A percentile compares a stretch with the other conserved stretches of the same genome.
Evolutionary conservation across 176 grass and related monocot genomes (phyloP).

Genomic region (Aegilops speltoides): DNA sequence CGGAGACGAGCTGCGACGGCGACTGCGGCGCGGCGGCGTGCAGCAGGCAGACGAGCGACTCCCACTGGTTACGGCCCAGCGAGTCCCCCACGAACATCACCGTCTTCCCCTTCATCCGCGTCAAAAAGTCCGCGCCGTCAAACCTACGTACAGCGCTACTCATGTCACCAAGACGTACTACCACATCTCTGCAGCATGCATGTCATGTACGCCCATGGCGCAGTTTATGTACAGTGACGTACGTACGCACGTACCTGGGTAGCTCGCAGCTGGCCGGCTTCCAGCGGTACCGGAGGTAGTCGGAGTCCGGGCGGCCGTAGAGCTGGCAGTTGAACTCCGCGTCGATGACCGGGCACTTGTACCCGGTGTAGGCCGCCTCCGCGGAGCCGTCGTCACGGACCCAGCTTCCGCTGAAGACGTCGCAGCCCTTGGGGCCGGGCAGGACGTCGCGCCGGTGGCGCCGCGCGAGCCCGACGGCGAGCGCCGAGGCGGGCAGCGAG

Average conservation of each 20-base stretch:
- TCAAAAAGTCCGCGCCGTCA: conserved; percentile 70
- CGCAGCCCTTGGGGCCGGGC: conserved; percentile 38
- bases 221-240: background rate
- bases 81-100: conserved; percentile 98
- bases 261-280: conserved; percentile 71
- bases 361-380: conserved; percentile 58
- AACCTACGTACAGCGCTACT: conserved; percentile 36
- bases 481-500: conserved; percentile 27
- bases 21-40: conserved; percentile 67
- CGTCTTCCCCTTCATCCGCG: conserved; percentile 79
- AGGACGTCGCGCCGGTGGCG: conserved; percentile 34
- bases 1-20: conserved; percentile 54
- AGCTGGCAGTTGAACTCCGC: conserved; percentile 92
- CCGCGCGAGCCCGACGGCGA: conserved; percentile 15
- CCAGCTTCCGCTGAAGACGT: conserved; percentile 82
- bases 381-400: conserved; percentile 43
- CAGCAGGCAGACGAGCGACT: conserved; percentile 94
- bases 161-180: background rate
- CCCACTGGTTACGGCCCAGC: conserved; percentile 88
- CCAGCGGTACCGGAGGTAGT: conserved; percentile 78
- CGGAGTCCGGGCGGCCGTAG: conserved; percentile 80
- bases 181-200: background rate
- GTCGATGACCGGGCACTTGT: conserved; percentile 71
- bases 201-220: background rate
- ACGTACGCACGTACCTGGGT: conserved; percentile 37